These are phyloP conservation scores for Trichoderma orchidacearum DNA, from an alignment of 495 filamentous ascomycete species.

Conservation along the genomic window DNA sequence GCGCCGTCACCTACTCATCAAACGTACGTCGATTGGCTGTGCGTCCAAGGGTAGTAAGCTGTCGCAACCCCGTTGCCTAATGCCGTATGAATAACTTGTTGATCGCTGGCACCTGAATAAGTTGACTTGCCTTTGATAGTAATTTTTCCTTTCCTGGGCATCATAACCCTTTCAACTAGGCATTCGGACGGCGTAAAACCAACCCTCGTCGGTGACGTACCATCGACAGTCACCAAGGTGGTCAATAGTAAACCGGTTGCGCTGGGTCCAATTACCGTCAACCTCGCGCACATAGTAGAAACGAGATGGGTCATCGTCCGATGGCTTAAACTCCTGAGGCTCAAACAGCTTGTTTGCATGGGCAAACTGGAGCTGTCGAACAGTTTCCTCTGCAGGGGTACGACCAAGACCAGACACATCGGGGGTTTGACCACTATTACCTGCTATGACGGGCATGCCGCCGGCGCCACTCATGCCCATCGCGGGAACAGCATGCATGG, in stretches of 20 bases:
- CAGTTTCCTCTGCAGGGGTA: conserved; percentile 20
- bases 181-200: conserved; percentile 36
- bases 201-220: conserved; percentile 30
- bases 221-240: conserved; percentile 31
- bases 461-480: background rate
- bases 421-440: conserved; percentile 8
- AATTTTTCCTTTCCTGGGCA: no score
- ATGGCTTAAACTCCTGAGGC: conserved; percentile 37
- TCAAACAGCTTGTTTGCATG: conserved; percentile 23
- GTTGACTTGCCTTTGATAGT: no score
- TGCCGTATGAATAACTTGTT: no score
- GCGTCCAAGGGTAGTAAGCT: no score
- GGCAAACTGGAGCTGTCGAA: conserved; percentile 24
- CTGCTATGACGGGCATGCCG: conserved; percentile 3
- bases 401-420: conserved; percentile 25
- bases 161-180: conserved; percentile 8
- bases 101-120: no score
- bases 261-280: conserved; percentile 30
- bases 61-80: no score
- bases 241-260: conserved; percentile 35
- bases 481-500: background rate
- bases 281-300: conserved; percentile 37
- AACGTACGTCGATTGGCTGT: no score
- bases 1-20: no score
- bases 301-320: conserved; percentile 34